A percentile compares a stretch with the other conserved stretches of the same genome.
phyloP scores from a whole-genome alignment of 2,329 filamentous ascomycete species.

The Aspergillus eucalypticola region DNA sequence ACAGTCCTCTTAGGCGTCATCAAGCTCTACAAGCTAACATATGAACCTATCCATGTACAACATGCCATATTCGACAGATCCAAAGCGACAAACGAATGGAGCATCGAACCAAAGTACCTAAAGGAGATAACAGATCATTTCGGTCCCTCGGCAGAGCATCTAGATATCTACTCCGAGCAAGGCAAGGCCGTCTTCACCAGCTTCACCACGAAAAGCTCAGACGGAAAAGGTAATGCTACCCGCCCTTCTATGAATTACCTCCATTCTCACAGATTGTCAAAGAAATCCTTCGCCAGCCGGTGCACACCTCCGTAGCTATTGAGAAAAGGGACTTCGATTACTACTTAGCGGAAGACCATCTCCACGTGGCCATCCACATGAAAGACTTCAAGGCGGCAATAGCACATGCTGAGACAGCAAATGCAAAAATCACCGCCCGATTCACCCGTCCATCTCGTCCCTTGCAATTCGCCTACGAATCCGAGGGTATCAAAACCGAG shows the following conservation, averaged over 20 bases:
- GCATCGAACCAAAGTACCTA: constrained; percentile 57
- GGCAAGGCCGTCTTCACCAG: constrained; percentile 63
- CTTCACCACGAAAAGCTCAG: constrained; percentile 64
- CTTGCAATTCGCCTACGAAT: constrained; percentile 61
- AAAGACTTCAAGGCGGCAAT: constrained; percentile 68
- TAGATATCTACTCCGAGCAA: constrained; percentile 62
- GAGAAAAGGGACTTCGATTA: constrained; percentile 63
- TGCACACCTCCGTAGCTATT: constrained; percentile 64
- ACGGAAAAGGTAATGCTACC: constrained; percentile 54
- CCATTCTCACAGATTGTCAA: constrained; percentile 15
- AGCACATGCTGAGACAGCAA: constrained; percentile 61
- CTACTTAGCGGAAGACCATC: constrained; percentile 58
- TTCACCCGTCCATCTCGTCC: constrained; percentile 63
- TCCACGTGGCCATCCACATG: constrained; percentile 64
- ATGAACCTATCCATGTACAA: constrained; percentile 62
- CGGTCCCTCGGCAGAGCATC: constrained; percentile 63
- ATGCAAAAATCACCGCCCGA: constrained; percentile 55
- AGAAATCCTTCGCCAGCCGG: constrained; percentile 65
- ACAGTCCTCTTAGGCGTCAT: constrained; percentile 52
- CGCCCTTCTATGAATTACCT: background rate
- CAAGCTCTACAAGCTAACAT: constrained; percentile 65
- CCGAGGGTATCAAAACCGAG: constrained; percentile 57
- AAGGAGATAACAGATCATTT: constrained; percentile 66
- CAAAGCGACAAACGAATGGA: constrained; percentile 59
- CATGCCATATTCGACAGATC: constrained; percentile 64